Percentiles rank a stretch among this genome's conserved stretches.
These are phyloP conservation scores for Saksenaea vasiformis DNA, from an alignment of 371 early-diverging fungal species.

Conservation along the genomic window DNA sequence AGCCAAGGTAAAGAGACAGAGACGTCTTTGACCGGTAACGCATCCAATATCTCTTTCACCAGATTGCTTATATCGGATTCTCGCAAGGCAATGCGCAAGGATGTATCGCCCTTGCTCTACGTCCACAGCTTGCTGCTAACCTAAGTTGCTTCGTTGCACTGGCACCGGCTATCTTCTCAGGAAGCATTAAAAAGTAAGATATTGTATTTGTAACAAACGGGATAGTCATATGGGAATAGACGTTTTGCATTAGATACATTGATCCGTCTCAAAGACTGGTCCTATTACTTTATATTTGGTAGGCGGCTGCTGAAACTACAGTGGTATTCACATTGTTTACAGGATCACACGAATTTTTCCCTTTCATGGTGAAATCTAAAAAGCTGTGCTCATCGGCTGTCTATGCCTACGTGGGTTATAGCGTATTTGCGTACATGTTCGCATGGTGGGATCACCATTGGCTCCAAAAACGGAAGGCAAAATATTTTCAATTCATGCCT, in stretches of 20 bases:
- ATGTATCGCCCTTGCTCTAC: constrained; percentile 48
- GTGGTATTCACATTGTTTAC: constrained; percentile 6
- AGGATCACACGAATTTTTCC: constrained; percentile 48
- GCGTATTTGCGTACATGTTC: constrained; percentile 61
- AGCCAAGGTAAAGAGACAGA: constrained; percentile 26
- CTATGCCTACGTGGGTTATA: constrained; percentile 45
- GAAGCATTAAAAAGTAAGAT: constrained; percentile 42
- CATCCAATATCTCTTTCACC: not conserved
- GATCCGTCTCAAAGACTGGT: constrained; percentile 27
- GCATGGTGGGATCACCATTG: constrained; percentile 64
- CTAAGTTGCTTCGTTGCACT: constrained; percentile 57
- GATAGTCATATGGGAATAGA: constrained; percentile 11
- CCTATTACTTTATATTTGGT: constrained; percentile 39
- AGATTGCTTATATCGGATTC: constrained; percentile 59
- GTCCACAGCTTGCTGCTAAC: constrained; percentile 40
- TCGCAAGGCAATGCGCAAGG: constrained; percentile 64
- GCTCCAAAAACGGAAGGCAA: constrained; percentile 46
- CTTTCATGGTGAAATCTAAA: constrained; percentile 51
- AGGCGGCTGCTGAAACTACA: constrained; percentile 1
- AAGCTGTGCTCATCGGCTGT: constrained; percentile 21
- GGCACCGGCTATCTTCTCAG: constrained; percentile 59
- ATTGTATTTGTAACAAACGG: constrained; percentile 2
- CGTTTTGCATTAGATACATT: constrained; percentile 30
- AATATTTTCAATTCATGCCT: constrained; percentile 65
- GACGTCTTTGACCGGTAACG: not conserved